Evolutionary conservation across 2,329 filamentous ascomycete species (phyloP), one percentile per base, ranked within the genome.

Genomic region (Sarocladiaceae sp.): DNA sequence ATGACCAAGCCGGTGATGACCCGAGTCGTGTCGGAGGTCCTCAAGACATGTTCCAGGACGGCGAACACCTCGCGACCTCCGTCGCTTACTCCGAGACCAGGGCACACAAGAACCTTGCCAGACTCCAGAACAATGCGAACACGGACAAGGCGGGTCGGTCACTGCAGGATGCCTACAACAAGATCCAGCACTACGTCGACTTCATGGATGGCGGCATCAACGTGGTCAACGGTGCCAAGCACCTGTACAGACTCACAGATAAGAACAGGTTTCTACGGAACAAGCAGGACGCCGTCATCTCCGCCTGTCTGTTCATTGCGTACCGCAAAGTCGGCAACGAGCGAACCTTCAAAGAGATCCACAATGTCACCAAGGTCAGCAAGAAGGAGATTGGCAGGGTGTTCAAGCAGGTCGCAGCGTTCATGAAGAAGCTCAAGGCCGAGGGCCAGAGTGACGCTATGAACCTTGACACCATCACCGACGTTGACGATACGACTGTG

Each of bases 341-440:
- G 4, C 85, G 93, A 52, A 95, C 89, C 3, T 98, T 98, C 69
- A 82, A 86, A 40, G 94, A 98, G 64, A 93, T 98, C 57, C 94
- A 87, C 68, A 84, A 88, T 49, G 74, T 97, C 62, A 98, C 93
- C 7, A 88, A 87, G 54, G 91, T 98, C 21, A 83, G 85, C 48
- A 96, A 97, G 72, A 97, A 97, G 69, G 94, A 98, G 60, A 95
- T 98, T 51, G 93, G 93, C 18, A 76, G 90, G 47, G 91, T 91
- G 19, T 98, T 96, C 77, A 98, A 98, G 71, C 74, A 82, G 47
- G 74, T 98, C 34, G 90, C 97, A 67, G 82, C 83, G 54, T 96
- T 95, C 67, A 77, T 97, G 58, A 81, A 83, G 57, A 82, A 82
- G 55, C 77, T 83, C 42, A 79, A 88, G 58, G 82, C 83, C 51